Evolutionary conservation across 2,329 filamentous ascomycete genomes (phyloP).

Genomic region (Peltaster fructicola): DNA sequence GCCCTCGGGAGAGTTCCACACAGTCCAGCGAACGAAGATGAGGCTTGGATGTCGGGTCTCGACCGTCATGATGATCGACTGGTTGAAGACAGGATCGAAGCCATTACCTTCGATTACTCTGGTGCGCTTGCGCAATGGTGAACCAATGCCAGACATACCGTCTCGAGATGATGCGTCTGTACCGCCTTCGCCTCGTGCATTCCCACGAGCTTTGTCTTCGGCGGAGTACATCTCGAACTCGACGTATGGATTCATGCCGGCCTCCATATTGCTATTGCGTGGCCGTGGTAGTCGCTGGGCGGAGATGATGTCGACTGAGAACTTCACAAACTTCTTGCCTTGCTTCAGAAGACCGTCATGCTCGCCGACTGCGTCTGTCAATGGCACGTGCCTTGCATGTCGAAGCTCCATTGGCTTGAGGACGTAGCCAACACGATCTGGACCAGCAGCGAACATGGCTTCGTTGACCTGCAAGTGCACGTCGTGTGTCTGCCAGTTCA

Average conservation of each 20-base stretch:
- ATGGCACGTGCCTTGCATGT: conserved; percentile 39
- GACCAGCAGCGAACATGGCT: conserved; percentile 88
- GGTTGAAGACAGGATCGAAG: conserved; percentile 79
- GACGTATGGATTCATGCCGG: conserved; percentile 77
- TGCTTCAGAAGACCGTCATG: conserved; percentile 41
- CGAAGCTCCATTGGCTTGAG: conserved; percentile 80
- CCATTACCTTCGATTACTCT: conserved; percentile 72
- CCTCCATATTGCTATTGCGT: conserved; percentile 47
- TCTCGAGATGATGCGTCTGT: conserved; percentile 46
- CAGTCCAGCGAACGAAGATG: conserved; percentile 83
- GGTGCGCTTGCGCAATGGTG: conserved; percentile 63
- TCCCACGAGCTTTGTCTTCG: conserved; percentile 71
- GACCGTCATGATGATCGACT: conserved; percentile 60
- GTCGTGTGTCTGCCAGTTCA: conserved; percentile 98
- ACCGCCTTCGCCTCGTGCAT: conserved; percentile 48
- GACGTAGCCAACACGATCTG: conserved; percentile 77
- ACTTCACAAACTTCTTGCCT: conserved; percentile 65
- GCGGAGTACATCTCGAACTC: conserved; percentile 90
- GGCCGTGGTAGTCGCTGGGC: conserved; percentile 87
- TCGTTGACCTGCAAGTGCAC: conserved; percentile 90
- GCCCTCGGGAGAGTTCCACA: conserved; percentile 71
- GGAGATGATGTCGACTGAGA: conserved; percentile 77
- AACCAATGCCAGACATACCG: conserved; percentile 48
- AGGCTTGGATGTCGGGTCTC: conserved; percentile 90
- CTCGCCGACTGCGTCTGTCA: conserved; percentile 33